Evolutionary conservation across 169 alveolate species (phyloP), one percentile per base, ranked within the genome.

Genomic region (Plasmodium gallinaceum): DNA sequence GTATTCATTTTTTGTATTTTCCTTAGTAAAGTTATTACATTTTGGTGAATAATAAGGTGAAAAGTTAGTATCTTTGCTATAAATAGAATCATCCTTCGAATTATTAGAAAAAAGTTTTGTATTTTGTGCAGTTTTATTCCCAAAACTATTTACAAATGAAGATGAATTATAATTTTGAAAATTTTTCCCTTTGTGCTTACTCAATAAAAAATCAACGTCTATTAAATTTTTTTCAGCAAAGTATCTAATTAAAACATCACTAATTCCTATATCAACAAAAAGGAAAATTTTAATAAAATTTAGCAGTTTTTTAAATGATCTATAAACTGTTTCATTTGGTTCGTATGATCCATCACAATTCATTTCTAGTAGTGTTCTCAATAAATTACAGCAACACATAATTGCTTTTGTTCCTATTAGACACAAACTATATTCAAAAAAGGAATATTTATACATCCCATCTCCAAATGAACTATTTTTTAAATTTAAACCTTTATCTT

Each of bases 391-490:
- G 18, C 90, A 66, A 16, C 92, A 92, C 51, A 89, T 88, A 10
- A 92, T 45, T 6, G 95, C 87, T 61, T 92, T 92, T 51, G 93
- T 92, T 8, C 94, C 95, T 6, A 92, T 85, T 7, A 91, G 65
- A 48, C 91, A 51, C 24, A 85, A 61, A 42, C 85, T 39, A 26
- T 88, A 88, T 52, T 75, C 93, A 26, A 85, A 85, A n/a, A 69
- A 58, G 14, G 64, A 20, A 83, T 83, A 54, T 69, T 52, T 70
- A 16, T 61, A 20, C 20, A 48, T 48, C 39, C 32, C 64, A 32
- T 64, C 68, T 65, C 22, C 22, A n/a, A 24, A 69, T 42, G 32
- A 4, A n/a, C 43, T 45, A 45, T 45, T 20, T 10, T 69, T 69
- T 45, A 20, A 46, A 18, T 69, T 14, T n/a, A 37, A n/a, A 7